Evolutionary conservation across 495 filamentous ascomycete species (phyloP).

Genomic region (Ascodesmis nigricans): DNA sequence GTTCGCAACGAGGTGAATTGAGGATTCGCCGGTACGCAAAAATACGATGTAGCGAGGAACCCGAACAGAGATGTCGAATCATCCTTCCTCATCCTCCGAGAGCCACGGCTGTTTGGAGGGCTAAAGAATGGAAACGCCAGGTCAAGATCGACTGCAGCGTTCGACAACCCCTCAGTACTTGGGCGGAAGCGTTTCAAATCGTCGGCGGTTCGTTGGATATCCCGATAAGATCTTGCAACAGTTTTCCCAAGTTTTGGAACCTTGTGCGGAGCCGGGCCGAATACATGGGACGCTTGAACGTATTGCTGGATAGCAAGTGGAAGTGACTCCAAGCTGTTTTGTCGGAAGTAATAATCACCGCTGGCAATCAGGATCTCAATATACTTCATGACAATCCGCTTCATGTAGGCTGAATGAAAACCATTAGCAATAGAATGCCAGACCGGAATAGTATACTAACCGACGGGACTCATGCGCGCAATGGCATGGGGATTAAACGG

Average conservation of each 20-base stretch:
- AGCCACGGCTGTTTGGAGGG: neutral
- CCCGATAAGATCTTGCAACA: conserved; percentile 9
- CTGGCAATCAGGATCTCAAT: conserved; percentile 23
- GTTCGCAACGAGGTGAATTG: conserved; percentile 9
- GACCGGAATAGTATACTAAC: too few relatives aligned
- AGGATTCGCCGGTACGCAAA: conserved; percentile 20
- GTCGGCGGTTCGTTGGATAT: conserved; percentile 3
- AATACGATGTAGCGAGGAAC: conserved; percentile 15
- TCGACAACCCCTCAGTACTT: conserved; percentile 9
- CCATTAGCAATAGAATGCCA: too few relatives aligned
- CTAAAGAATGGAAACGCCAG: conserved; percentile 15
- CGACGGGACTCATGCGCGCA: conserved; percentile 17
- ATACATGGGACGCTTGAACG: conserved; percentile 22
- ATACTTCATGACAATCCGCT: conserved; percentile 22
- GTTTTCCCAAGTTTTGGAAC: conserved; percentile 10
- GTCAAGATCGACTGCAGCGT: conserved; percentile 16
- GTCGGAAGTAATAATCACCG: conserved; percentile 24
- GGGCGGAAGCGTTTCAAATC: too few relatives aligned
- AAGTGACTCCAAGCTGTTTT: conserved; percentile 23
- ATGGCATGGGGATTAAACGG: conserved; percentile 18
- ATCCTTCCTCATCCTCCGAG: neutral
- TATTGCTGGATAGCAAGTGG: conserved; percentile 23
- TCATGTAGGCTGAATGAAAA: conserved; percentile 26
- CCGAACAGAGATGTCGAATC: too few relatives aligned
- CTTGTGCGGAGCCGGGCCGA: conserved; percentile 10